Percentiles rank a stretch among this genome's conserved stretches.
Conservation (phyloP, 371 early-diverging fungal species). For the Mucor racemosus region DNA sequence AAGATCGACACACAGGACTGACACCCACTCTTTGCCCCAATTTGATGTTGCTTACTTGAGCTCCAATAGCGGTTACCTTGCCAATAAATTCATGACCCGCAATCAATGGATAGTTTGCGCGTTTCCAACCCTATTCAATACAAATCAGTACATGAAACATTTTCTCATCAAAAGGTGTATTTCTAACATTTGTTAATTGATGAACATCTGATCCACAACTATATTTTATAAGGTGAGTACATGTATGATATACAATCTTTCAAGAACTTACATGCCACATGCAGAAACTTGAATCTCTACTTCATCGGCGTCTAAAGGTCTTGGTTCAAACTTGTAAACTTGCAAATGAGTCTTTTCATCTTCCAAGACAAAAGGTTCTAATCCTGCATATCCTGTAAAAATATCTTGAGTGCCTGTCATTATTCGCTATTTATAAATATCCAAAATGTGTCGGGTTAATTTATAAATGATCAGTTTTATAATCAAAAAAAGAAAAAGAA, state of each 20-base stretch:
- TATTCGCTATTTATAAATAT: no score
- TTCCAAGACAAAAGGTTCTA: constrained; percentile 31
- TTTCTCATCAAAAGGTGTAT: not conserved
- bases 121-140: constrained; percentile 43
- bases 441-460: not conserved
- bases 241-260: not conserved
- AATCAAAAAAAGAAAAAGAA: not conserved
- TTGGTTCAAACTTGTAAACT: constrained; percentile 46
- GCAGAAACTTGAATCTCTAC: constrained; percentile 63
- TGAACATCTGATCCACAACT: constrained; percentile 62
- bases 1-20: constrained; percentile 58
- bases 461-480: not conserved
- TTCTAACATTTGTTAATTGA: constrained; percentile 37
- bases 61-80: constrained; percentile 60
- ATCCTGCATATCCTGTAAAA: constrained; percentile 45
- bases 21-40: constrained; percentile 80
- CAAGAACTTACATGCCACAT: constrained; percentile 56
- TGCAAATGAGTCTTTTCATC: constrained; percentile 37
- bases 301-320: constrained; percentile 54
- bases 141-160: constrained; percentile 9
- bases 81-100: constrained; percentile 84
- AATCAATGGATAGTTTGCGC: constrained; percentile 60
- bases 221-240: not conserved
- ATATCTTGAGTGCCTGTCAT: constrained; percentile 18
- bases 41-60: constrained; percentile 42